A percentile compares a stretch with the other conserved stretches of the same genome.
Evolutionary conservation across 2,329 filamentous ascomycete species (phyloP).

Genomic region (Lasiodiplodia sp.): DNA sequence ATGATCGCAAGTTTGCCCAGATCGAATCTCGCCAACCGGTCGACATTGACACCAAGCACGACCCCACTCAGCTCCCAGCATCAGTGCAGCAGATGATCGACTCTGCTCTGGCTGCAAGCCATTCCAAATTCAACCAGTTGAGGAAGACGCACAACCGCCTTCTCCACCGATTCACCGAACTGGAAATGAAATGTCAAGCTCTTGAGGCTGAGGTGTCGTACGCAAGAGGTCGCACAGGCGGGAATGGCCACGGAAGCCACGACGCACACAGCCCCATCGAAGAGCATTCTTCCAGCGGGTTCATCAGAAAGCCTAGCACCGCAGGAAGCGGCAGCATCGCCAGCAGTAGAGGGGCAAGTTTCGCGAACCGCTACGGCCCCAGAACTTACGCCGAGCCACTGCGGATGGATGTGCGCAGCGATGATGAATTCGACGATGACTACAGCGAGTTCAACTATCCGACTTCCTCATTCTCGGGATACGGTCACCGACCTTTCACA

Average conservation of each 20-base stretch:
- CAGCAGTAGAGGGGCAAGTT: conserved; percentile 24
- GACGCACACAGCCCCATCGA: conserved; percentile 26
- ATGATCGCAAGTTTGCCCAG: conserved; percentile 57
- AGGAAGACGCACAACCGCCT: conserved; percentile 62
- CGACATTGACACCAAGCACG: conserved; percentile 33
- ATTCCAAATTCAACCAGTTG: conserved; percentile 56
- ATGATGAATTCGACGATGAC: conserved; percentile 35
- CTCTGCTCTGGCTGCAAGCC: conserved; percentile 55
- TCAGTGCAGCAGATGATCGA: conserved; percentile 58
- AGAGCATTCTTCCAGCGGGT: conserved; percentile 29
- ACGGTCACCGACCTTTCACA: conserved; percentile 36
- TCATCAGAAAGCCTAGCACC: conserved; percentile 40
- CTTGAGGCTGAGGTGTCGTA: conserved; percentile 42
- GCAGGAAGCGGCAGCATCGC: conserved; percentile 35
- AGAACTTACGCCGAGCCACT: conserved; percentile 35
- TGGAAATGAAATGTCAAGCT: conserved; percentile 56
- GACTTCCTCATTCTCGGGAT: conserved; percentile 39
- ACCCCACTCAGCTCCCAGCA: conserved; percentile 45
- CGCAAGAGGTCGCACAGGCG: conserved; percentile 24
- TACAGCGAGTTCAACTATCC: conserved; percentile 37
- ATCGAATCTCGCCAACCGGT: conserved; percentile 38
- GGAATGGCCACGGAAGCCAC: conserved; percentile 21
- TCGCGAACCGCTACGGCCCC: conserved; percentile 37
- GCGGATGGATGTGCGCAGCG: conserved; percentile 3
- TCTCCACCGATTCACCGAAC: conserved; percentile 58